Evolutionary conservation across 805 yeast species (phyloP), one percentile per base, ranked within the genome.

Genomic region (Teunomyces barrocoloradensis): DNA sequence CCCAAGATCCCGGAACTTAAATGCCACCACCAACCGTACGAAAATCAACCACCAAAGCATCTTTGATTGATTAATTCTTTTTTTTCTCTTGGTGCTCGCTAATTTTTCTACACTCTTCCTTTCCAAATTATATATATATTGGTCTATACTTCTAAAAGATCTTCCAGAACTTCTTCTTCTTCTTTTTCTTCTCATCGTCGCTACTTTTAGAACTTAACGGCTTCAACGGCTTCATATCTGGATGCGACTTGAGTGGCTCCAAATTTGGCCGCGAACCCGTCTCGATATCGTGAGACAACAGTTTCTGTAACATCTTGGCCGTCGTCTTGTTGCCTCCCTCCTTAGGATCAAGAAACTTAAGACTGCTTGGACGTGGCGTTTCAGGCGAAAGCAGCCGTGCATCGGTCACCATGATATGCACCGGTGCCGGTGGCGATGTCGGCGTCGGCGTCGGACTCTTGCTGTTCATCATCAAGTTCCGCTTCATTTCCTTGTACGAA

Each of bases 171-270:
- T 60, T 65, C 53, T 55, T 63, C 53, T 55, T 60, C 55, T 60
- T 64, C 49, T 60, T 59, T 21, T 44, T 29, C 5, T 18, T 27
- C 27, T 25, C 7, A 4, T 45, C 48, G 11, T 41, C 33, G 4
- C 35, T 27, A 6, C 43, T 17, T 4, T 17, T 18, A 4, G 41
- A 30, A n/a, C 10, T 28, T n/a, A 10, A 20, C 11, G 20, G 25
- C 42, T 43, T 38, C 40, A 48, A 41, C 11, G 48, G 15, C 33
- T 33, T 45, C 32, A 69, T 56, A 44, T 68, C 74, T 3, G 77
- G 78, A 45, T 71, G 74, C 12, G 75, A 69, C 48, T 65, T 66
- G 15, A 60, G 51, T 1, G 75, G 74, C 52, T 64, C 70, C 36
- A 73, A 53, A 13, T 51, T 49, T 6, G 70, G 68, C 21, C 66